Evolutionary conservation across 2,329 filamentous ascomycete species (phyloP).

Genomic region (Aspergillus calidoustus): DNA sequence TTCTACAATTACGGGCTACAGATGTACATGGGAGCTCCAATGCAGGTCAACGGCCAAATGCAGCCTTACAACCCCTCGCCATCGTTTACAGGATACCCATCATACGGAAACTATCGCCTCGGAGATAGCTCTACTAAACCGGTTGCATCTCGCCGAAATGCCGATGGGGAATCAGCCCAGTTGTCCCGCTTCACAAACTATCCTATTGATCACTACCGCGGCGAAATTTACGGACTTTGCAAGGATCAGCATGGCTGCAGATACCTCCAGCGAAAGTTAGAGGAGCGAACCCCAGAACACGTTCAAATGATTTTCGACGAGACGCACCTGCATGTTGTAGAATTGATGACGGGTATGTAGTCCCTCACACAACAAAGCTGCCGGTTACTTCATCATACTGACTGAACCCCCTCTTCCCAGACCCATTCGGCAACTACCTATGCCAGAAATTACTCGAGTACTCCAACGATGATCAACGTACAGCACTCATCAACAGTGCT

Average conservation of each 20-base stretch:
- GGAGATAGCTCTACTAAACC: slow-evolving; percentile 77
- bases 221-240: slow-evolving; percentile 87
- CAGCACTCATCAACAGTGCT: slow-evolving; percentile 87
- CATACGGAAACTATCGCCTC: slow-evolving; percentile 61
- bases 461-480: slow-evolving; percentile 93
- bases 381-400: not conserved
- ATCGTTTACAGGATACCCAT: slow-evolving; percentile 56
- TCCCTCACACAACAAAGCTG: not conserved
- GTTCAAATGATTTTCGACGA: slow-evolving; percentile 93
- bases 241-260: slow-evolving; percentile 98
- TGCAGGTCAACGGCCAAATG: slow-evolving; percentile 42
- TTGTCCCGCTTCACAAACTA: slow-evolving; percentile 82
- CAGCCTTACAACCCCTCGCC: slow-evolving; percentile 58
- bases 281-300: slow-evolving; percentile 81
- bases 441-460: slow-evolving; percentile 98
- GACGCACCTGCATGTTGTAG: slow-evolving; percentile 89
- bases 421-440: slow-evolving; percentile 98
- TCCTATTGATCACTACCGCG: slow-evolving; percentile 77
- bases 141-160: slow-evolving; percentile 65
- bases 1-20: slow-evolving; percentile 57
- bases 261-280: slow-evolving; percentile 95
- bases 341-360: slow-evolving; percentile 82
- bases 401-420: slow-evolving; percentile 46
- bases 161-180: slow-evolving; percentile 56
- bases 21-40: slow-evolving; percentile 59